Percentiles rank a stretch among this genome's conserved stretches.
Evolutionary conservation across 2,329 filamentous ascomycete genomes (phyloP).

Genomic region (Alternaria hordeiaustralica): DNA sequence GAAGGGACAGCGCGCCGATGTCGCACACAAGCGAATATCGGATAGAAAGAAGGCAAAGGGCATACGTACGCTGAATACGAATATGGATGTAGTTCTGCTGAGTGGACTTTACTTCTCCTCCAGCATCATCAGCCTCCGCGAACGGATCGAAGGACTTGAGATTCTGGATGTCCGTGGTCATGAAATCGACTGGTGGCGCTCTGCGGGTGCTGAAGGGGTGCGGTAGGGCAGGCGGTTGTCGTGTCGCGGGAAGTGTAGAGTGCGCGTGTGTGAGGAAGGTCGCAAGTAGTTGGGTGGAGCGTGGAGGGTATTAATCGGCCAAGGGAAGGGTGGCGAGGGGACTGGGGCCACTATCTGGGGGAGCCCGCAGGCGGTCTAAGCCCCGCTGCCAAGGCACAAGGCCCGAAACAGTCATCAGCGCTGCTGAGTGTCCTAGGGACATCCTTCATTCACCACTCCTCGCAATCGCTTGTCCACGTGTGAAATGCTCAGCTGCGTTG

Average conservation of each 20-base stretch:
- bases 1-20: not conserved
- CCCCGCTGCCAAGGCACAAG: conserved; percentile 10
- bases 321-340: conserved; percentile 15
- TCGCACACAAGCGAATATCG: not conserved
- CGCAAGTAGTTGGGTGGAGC: not conserved
- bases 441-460: not conserved
- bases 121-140: conserved; percentile 99
- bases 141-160: conserved; percentile 77
- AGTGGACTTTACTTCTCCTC: conserved; percentile 83
- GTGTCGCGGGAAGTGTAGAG: conserved; percentile 7
- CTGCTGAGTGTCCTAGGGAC: not conserved
- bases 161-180: conserved; percentile 55
- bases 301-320: conserved; percentile 10
- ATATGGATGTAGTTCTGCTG: conserved; percentile 99
- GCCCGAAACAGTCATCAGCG: conserved; percentile 4
- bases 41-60: conserved; percentile 49
- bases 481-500: not conserved
- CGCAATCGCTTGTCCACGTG: not conserved
- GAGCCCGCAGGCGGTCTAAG: conserved; percentile 12
- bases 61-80: conserved; percentile 87
- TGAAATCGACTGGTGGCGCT: conserved; percentile 42
- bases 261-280: conserved; percentile 4
- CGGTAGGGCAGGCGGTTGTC: conserved; percentile 10
- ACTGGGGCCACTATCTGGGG: not conserved
- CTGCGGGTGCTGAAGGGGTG: conserved; percentile 24